Percentiles rank a stretch among this genome's conserved stretches.
Conservation (phyloP, 2,329 filamentous ascomycete genomes). For the Aspergillus chevalieri region DNA sequence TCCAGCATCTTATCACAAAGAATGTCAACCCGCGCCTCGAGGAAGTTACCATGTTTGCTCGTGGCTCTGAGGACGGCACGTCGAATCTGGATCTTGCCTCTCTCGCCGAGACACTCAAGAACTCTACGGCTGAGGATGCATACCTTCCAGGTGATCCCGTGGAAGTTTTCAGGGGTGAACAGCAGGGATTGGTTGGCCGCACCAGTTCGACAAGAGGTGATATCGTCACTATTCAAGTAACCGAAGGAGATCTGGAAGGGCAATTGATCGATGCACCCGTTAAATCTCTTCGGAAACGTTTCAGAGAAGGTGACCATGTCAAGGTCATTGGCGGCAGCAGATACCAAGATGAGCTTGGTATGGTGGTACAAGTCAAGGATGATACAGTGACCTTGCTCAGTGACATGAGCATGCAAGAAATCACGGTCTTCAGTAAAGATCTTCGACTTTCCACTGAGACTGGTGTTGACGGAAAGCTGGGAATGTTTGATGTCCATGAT, state of each 20-base stretch:
- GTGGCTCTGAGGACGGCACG: constrained; percentile 81
- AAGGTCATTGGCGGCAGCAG: constrained; percentile 96
- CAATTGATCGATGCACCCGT: constrained; percentile 88
- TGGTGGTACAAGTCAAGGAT: constrained; percentile 89
- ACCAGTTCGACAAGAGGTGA: constrained; percentile 82
- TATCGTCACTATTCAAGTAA: constrained; percentile 82
- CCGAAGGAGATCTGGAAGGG: constrained; percentile 72
- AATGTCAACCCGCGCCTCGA: constrained; percentile 90
- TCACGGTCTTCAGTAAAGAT: constrained; percentile 97
- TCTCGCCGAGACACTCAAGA: constrained; percentile 82
- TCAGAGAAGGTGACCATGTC: constrained; percentile 91
- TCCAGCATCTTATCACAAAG: constrained; percentile 76
- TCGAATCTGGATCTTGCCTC: constrained; percentile 90
- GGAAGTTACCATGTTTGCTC: constrained; percentile 90
- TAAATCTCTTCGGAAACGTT: constrained; percentile 86
- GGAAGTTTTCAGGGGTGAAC: constrained; percentile 91
- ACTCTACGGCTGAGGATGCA: constrained; percentile 69
- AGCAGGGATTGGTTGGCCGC: constrained; percentile 81
- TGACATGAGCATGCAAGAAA: constrained; percentile 86
- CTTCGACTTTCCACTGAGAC: constrained; percentile 88
- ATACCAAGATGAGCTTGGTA: constrained; percentile 91
- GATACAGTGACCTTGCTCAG: constrained; percentile 90
- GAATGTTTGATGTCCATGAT: constrained; percentile 86
- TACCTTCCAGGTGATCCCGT: constrained; percentile 94
- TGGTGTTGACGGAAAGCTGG: constrained; percentile 72